These are phyloP conservation scores for Jimgerdemannia lactiflua DNA, from an alignment of 192 early-diverging fungal genomes.

Conservation along the genomic window DNA sequence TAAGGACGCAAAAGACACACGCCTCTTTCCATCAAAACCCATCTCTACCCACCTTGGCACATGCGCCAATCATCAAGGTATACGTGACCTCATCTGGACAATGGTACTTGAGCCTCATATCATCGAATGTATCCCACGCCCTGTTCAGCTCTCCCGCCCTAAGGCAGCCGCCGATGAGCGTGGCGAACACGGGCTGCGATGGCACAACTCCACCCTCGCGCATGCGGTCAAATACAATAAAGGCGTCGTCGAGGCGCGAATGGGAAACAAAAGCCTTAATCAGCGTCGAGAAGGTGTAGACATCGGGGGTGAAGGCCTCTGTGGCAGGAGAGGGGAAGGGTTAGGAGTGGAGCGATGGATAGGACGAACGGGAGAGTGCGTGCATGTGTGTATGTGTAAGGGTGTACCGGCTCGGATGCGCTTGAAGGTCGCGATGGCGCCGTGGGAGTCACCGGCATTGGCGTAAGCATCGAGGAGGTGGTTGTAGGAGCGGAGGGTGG, in stretches of 20 bases:
- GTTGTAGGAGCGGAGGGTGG: slow-evolving; percentile 67
- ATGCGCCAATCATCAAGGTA: slow-evolving; percentile 90
- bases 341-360: neutral
- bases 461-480: slow-evolving; percentile 82
- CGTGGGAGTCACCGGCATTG: slow-evolving; percentile 57
- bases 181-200: slow-evolving; percentile 69
- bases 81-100: slow-evolving; percentile 80
- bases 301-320: slow-evolving; percentile 37
- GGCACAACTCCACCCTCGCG: slow-evolving; percentile 56
- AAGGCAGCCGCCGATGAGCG: slow-evolving; percentile 81
- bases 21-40: neutral
- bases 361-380: neutral
- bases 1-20: neutral
- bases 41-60: slow-evolving; percentile 53
- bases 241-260: slow-evolving; percentile 63
- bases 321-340: neutral
- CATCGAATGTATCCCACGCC: slow-evolving; percentile 91
- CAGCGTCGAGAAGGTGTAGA: slow-evolving; percentile 66
- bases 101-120: slow-evolving; percentile 74
- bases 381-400: too few species aligned
- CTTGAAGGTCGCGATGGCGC: slow-evolving; percentile 63
- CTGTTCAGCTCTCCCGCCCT: slow-evolving; percentile 62
- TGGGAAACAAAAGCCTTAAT: slow-evolving; percentile 66
- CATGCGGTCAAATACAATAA: slow-evolving; percentile 76
- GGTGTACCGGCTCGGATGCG: slow-evolving; percentile 42